Conservation (phyloP, 2,329 filamentous ascomycete genomes). For the Phialophora macrospora region DNA sequence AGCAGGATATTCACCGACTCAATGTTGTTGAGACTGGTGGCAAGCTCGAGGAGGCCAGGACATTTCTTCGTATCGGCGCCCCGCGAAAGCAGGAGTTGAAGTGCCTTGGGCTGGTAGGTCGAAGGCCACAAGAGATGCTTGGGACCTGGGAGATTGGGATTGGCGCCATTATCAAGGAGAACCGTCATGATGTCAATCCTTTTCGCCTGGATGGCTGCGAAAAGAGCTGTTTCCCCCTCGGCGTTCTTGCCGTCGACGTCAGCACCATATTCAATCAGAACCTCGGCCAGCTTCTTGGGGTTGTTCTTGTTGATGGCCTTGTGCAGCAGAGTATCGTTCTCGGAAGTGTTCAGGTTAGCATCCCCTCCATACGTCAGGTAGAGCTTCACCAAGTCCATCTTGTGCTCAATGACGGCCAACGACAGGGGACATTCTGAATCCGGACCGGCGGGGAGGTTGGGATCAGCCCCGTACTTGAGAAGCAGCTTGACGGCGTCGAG, state of each 20-base stretch:
- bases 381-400: conserved; percentile 62
- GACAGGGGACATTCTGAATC: conserved; percentile 62
- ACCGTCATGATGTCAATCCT: conserved; percentile 62
- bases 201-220: conserved; percentile 63
- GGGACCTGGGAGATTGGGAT: conserved; percentile 70
- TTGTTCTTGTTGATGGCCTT: conserved; percentile 64
- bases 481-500: conserved; percentile 63
- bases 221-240: conserved; percentile 66
- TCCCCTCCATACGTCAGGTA: conserved; percentile 67
- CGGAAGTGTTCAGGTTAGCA: conserved; percentile 58
- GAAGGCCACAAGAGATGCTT: conserved; percentile 72
- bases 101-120: conserved; percentile 62
- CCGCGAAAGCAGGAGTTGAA: conserved; percentile 63
- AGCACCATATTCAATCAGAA: conserved; percentile 65
- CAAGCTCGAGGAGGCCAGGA: conserved; percentile 68
- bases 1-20: conserved; percentile 65
- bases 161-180: conserved; percentile 64
- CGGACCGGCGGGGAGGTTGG: conserved; percentile 57
- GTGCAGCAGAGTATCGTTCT: conserved; percentile 66
- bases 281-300: conserved; percentile 60
- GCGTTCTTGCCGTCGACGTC: conserved; percentile 64
- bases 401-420: conserved; percentile 57
- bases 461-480: conserved; percentile 68
- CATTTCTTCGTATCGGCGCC: conserved; percentile 66
- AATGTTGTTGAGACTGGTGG: conserved; percentile 66